Percentiles rank a stretch among this genome's conserved stretches.
Evolutionary conservation across 805 yeast genomes (phyloP).

Genomic region (Schwanniomyces vanrijiae): DNA sequence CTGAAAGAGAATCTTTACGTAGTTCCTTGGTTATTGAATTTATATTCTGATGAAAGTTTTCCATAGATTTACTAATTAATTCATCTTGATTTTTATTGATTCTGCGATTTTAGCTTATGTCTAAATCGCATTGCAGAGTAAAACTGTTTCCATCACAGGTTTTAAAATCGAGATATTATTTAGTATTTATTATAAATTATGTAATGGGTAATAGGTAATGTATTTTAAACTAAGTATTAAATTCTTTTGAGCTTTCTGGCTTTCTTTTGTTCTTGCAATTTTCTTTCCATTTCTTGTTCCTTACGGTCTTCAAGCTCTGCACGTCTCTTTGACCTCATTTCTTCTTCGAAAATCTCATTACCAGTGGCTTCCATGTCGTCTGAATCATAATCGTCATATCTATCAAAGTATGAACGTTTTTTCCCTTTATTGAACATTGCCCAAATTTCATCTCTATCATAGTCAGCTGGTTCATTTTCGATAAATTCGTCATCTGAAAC

Average conservation of each 20-base stretch:
- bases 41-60: conserved; percentile 8
- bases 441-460: conserved; percentile 89
- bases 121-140: not conserved
- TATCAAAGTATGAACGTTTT: conserved; percentile 44
- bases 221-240: no score
- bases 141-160: no score
- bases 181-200: not conserved
- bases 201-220: not conserved
- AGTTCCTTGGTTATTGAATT: conserved; percentile 41
- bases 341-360: conserved; percentile 83
- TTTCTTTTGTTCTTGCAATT: conserved; percentile 30
- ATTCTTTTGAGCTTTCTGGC: conserved; percentile 12
- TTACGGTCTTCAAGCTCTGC: conserved; percentile 76
- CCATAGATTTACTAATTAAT: not conserved
- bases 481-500: conserved; percentile 49
- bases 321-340: conserved; percentile 59
- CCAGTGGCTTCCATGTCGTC: conserved; percentile 95
- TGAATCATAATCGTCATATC: conserved; percentile 48
- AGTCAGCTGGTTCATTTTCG: conserved; percentile 47
- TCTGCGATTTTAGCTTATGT: not conserved
- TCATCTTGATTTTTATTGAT: not conserved
- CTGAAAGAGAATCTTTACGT: conserved; percentile 49
- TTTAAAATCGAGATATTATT: no score
- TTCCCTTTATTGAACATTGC: conserved; percentile 71
- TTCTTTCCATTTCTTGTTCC: conserved; percentile 63